Base-by-base conservation (phyloP, 1,139 yeast species). In the Pichia sp. region DNA sequence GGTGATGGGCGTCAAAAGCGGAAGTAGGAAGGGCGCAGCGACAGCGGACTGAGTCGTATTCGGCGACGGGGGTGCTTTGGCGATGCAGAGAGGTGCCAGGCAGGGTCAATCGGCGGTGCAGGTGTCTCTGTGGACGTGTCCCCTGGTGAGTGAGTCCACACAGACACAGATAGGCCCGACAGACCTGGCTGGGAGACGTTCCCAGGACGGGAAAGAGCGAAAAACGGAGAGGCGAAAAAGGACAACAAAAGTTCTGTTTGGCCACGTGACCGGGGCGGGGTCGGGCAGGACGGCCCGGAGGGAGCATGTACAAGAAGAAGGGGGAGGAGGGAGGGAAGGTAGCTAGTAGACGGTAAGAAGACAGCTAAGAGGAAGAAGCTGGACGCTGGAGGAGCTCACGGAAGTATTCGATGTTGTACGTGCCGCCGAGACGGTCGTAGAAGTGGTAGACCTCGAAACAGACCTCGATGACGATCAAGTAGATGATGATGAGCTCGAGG, bases 401-500 rank as follows among this genome's bases (percentile, higher is more conserved):
- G 23, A 57, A 55, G 37, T 54, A 57, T 13, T 54, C 58, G 26
- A 57, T 47, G 44, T 51, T 55, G 47, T 57, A 56, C 6, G 44
- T 50, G 3, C 59, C 60, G 6, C 59, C 58, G 48, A 70, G 72
- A 22, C 75, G 66, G 52, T 79, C 82, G 53, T 74, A 73, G 56
- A 79, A 79, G 59, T 82, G 95, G 58, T 82, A 78, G 3, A 80
- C 70, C 66, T 90, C 97, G 66, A 89, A 87, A 23, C 82, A 74
- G 25, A 90, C 96, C 64, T 90, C 97, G 44, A 90, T 82, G 76
- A 87, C 76, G 55, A 90, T 90, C 58, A 90, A 74, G 44, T 83
- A 73, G 49, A 90, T 88, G 59, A 90, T 88, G 66, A 89, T 85
- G 95, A 95, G 87, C 66, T 90, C 97, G 44, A 90, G 71, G 23